Conservation (phyloP, 805 yeast species). For the Metschnikowia corniflorae region DNA sequence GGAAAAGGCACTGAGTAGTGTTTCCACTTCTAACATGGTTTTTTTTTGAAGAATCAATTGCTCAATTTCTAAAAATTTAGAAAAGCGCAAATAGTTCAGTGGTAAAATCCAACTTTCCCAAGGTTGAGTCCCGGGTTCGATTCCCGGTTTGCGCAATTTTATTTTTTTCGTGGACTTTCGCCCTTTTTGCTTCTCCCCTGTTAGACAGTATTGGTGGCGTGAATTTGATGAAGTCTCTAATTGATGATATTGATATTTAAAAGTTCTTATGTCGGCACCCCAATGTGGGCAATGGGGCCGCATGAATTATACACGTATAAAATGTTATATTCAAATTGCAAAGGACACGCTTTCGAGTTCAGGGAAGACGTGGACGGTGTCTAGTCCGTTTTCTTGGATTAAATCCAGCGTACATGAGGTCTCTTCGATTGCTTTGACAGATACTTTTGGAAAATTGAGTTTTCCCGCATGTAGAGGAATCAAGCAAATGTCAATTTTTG, state of each 20-base stretch:
- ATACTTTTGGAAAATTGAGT: slow-evolving; percentile 60
- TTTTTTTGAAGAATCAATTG: too few species aligned
- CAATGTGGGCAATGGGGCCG: too few species aligned
- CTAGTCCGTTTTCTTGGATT: slow-evolving; percentile 65
- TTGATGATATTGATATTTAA: too few species aligned
- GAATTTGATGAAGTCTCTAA: too few species aligned
- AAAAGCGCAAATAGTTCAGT: slow-evolving; percentile 17
- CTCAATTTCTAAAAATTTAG: not conserved
- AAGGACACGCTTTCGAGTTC: slow-evolving; percentile 60
- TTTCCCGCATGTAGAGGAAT: slow-evolving; percentile 79
- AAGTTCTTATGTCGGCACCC: too few species aligned
- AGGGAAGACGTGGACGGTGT: slow-evolving; percentile 68
- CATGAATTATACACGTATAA: too few species aligned
- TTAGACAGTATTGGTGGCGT: too few species aligned
- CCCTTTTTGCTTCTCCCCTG: too few species aligned
- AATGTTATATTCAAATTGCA: too few species aligned
- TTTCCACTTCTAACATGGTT: too few species aligned
- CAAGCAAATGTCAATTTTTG: slow-evolving; percentile 42
- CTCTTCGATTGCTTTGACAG: slow-evolving; percentile 27
- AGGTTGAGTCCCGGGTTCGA: slow-evolving; percentile 19
- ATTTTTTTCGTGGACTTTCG: not conserved
- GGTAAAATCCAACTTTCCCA: slow-evolving; percentile 19
- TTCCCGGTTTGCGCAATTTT: slow-evolving; percentile 17
- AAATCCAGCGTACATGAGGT: slow-evolving; percentile 48
- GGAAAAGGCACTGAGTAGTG: too few species aligned